Evolutionary conservation across 441 rosid genomes (phyloP).

Genomic region (Pelargonium citronellum): DNA sequence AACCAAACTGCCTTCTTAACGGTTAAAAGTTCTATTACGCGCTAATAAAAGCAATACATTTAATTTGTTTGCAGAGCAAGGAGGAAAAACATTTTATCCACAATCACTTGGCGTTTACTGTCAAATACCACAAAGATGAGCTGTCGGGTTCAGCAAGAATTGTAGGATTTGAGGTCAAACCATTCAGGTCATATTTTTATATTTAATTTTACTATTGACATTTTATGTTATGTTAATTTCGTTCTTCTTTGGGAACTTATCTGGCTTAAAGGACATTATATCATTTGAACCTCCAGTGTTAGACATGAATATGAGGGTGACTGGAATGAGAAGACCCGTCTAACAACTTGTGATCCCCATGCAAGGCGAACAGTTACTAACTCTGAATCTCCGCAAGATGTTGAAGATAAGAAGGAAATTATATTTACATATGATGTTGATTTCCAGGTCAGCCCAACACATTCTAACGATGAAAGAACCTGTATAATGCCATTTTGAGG

Average conservation of each 20-base stretch:
- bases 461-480: background rate
- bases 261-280: constrained; percentile 3
- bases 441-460: constrained; percentile 46
- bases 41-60: constrained; percentile 12
- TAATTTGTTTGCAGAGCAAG: constrained; percentile 44
- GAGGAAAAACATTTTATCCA: constrained; percentile 77
- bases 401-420: constrained; percentile 62
- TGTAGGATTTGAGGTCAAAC: constrained; percentile 89
- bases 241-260: background rate
- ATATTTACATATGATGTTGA: constrained; percentile 82
- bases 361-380: constrained; percentile 65
- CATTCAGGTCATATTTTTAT: constrained; percentile 50
- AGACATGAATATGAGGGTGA: constrained; percentile 72
- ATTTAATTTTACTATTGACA: background rate
- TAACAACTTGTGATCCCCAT: constrained; percentile 82
- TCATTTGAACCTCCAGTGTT: constrained; percentile 42
- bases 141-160: constrained; percentile 56
- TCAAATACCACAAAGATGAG: constrained; percentile 65
- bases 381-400: constrained; percentile 78
- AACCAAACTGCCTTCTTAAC: background rate
- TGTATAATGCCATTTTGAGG: background rate
- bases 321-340: constrained; percentile 65
- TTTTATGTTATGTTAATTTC: constrained; percentile 2
- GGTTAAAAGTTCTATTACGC: background rate
- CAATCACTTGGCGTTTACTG: constrained; percentile 72